Evolutionary conservation across 2,329 filamentous ascomycete genomes (phyloP).

Genomic region (Hypomyces rosellus): DNA sequence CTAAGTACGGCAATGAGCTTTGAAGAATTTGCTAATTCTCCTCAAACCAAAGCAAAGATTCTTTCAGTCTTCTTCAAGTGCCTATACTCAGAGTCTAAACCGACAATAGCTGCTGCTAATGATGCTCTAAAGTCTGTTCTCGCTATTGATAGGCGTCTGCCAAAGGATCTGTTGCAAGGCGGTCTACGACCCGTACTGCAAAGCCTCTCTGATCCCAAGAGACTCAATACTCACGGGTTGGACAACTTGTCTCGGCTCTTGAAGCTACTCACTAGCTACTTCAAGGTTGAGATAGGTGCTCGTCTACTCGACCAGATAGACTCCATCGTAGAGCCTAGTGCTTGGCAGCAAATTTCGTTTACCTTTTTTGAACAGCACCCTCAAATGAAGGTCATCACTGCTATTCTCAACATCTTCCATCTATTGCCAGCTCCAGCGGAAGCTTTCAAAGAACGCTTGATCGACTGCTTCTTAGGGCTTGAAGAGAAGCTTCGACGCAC

Average conservation of each 20-base stretch:
- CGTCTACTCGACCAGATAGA: conserved; percentile 92
- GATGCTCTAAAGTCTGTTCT: conserved; percentile 83
- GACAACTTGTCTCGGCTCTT: conserved; percentile 86
- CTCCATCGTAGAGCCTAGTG: conserved; percentile 72
- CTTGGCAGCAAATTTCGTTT: conserved; percentile 87
- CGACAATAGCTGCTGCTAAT: conserved; percentile 91
- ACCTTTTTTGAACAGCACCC: conserved; percentile 88
- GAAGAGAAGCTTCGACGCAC: conserved; percentile 82
- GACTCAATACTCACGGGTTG: conserved; percentile 79
- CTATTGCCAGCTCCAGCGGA: conserved; percentile 86
- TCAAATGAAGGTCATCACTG: conserved; percentile 89
- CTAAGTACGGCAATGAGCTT: conserved; percentile 90
- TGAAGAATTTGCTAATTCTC: conserved; percentile 76
- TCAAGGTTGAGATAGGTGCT: conserved; percentile 96
- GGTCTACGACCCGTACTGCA: conserved; percentile 92
- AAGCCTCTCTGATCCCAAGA: conserved; percentile 89
- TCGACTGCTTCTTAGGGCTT: conserved; percentile 83
- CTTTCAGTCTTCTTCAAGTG: conserved; percentile 98
- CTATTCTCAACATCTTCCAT: conserved; percentile 95
- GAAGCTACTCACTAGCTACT: conserved; percentile 92
- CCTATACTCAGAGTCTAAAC: conserved; percentile 84
- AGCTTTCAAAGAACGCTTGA: conserved; percentile 82
- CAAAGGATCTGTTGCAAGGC: conserved; percentile 91
- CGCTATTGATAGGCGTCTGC: conserved; percentile 81
- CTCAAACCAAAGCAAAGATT: conserved; percentile 58